Conservation (phyloP, 2,329 filamentous ascomycete genomes). For the Phialocephala subalpina region DNA sequence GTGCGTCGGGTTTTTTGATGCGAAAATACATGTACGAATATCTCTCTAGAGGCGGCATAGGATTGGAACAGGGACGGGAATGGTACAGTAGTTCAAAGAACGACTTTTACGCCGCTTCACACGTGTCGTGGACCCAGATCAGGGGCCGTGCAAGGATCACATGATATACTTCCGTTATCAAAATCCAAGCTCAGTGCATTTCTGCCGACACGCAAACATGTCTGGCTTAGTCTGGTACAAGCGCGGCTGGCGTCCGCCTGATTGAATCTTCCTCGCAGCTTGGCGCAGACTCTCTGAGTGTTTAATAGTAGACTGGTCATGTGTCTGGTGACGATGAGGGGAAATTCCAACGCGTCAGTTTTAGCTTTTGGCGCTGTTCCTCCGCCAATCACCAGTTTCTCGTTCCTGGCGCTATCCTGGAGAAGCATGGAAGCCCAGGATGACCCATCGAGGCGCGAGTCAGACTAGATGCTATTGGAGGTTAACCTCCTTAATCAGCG, state of each 20-base stretch:
- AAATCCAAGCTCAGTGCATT: neutral
- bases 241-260: neutral
- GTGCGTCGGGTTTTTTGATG: neutral
- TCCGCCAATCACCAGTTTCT: neutral
- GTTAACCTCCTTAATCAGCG: neutral
- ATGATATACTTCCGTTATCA: neutral
- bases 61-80: neutral
- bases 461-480: neutral
- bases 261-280: neutral
- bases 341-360: constrained; percentile 2
- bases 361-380: neutral
- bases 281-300: neutral
- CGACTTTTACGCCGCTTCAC: neutral
- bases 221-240: neutral
- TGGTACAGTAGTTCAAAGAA: neutral
- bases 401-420: neutral
- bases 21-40: neutral
- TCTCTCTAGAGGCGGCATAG: neutral
- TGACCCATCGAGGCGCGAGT: neutral
- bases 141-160: neutral
- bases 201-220: neutral
- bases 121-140: neutral
- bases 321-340: constrained; percentile 9
- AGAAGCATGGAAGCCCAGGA: neutral
- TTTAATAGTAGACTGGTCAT: constrained; percentile 3